Conservation (phyloP, 208 protist species). For the Entamoeba moshkovskii region DNA sequence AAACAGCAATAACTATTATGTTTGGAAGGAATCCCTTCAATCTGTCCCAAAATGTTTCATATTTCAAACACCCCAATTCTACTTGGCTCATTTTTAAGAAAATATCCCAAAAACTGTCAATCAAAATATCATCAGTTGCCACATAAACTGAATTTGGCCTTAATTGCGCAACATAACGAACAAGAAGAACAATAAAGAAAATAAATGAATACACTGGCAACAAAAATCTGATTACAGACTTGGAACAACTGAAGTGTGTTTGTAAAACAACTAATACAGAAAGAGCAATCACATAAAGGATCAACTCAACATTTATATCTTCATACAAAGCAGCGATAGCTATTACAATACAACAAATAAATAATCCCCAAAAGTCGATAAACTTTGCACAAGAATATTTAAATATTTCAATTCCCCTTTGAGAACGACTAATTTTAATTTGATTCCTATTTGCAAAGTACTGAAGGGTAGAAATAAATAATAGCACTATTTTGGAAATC, state of each 20-base stretch:
- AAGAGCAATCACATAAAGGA: neutral
- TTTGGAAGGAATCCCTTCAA: neutral
- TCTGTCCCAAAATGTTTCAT: neutral
- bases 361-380: neutral
- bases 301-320: neutral
- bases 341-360: neutral
- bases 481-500: neutral
- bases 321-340: neutral
- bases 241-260: neutral
- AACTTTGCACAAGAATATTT: neutral
- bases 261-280: neutral
- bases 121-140: neutral
- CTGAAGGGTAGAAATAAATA: neutral
- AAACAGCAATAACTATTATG: neutral
- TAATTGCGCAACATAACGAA: neutral
- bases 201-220: neutral
- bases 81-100: neutral
- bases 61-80: neutral
- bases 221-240: neutral
- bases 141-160: too few species aligned
- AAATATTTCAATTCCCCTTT: neutral
- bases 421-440: neutral
- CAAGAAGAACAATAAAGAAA: neutral
- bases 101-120: neutral
- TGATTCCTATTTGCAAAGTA: neutral